Evolutionary conservation across 768 basidiomycete species (phyloP), one percentile per base, ranked within the genome.

Genomic region (Phlebiopsis gigantea): DNA sequence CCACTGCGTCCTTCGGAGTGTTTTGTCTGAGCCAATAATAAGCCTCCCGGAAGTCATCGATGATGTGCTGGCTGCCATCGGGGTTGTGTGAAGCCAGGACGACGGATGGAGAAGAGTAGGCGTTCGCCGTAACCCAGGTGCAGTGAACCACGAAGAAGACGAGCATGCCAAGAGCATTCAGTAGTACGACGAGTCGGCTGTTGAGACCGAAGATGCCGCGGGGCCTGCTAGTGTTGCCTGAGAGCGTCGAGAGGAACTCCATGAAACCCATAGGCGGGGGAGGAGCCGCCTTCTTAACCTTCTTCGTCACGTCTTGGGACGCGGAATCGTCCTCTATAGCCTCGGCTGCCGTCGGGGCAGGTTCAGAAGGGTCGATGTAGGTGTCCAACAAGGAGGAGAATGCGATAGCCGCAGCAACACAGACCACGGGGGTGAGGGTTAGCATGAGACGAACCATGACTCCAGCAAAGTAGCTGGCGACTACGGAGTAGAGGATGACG

Each of bases 371-470:
- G 70, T 98, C 93, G 64, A 98, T 78, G 70, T 93, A 99, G 0
- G 86, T 90, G 62, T 97, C 91, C 56, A 98, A 76, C 10, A 98
- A 77, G 6, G 85, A 81, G 2, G 94, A 95, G 57, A 97, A 75
- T 0, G 94, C 93, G 28, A 98, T 85, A 5, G 97, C 97, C 17
- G 93, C 86, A 17, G 93, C 70, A 57, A 98, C 90, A 68, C 97
- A 99, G 45, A 98, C 97, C 56, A 96, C 90, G 1, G 97, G 97
- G 0, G 96, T 98, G 56, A 99, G 84, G 24, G 97, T 89, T 54
- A 99, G 80, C 93, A 99, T 98, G 58, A 98, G 80, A 56, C 97
- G 93, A 61, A 99, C 97, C 97, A 99, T 99, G 69, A 99, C 96
- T 43, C 97, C 97, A 4, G 97, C 96, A 67, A 99, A 99, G 79